Evolutionary conservation across 2,329 filamentous ascomycete genomes (phyloP), one percentile per base, ranked within the genome.

Genomic region (Pseudocercospora musae): DNA sequence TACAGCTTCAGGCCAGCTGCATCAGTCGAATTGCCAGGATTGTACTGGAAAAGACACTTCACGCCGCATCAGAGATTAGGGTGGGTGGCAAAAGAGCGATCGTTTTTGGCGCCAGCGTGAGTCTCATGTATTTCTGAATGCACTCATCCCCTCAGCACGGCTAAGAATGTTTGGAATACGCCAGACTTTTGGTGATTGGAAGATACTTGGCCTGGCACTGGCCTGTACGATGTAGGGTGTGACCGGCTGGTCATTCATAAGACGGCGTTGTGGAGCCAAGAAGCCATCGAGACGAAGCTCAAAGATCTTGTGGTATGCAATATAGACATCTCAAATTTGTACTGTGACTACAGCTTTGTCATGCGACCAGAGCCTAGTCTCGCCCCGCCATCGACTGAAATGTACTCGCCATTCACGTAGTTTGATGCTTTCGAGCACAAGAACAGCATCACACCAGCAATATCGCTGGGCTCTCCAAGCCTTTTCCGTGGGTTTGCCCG

Each of bases 391-490:
- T 92, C 89, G 63, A 92, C 81, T 62, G 85, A 85, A 60, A 92
- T 79, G 6, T 85, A 82, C 68, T 87, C 87, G 1, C 85, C 90
- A 70, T 92, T 92, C 40, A 92, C 84, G 74, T 92, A 87, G 5
- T 83, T 78, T 0, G 85, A 85, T 0, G 88, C 89, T 55, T 87
- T 82, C 67, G 85, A 87, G 44, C 84, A 80, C 67, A 94, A 78
- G 73, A 87, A 95, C 10, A 94, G 87, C 4, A 93, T 87, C 1
- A 84, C 82, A 0, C 88, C 91, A 0, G 89, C 90, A 70, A 94
- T 90, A 76, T 94, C 91, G 78, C 92, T 90, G 0, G 89, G 84
- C 67, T 78, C 72, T 0, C 91, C 91, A 10, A 93, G 76, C 56
- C 89, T 79, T 52, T 82, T 78, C 77, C 88, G 85, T 8, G 90